Percentiles rank a stretch among this genome's conserved stretches.
These are phyloP conservation scores for Eimeria necatrix DNA, from an alignment of 169 alveolate species.

Conservation along the genomic window DNA sequence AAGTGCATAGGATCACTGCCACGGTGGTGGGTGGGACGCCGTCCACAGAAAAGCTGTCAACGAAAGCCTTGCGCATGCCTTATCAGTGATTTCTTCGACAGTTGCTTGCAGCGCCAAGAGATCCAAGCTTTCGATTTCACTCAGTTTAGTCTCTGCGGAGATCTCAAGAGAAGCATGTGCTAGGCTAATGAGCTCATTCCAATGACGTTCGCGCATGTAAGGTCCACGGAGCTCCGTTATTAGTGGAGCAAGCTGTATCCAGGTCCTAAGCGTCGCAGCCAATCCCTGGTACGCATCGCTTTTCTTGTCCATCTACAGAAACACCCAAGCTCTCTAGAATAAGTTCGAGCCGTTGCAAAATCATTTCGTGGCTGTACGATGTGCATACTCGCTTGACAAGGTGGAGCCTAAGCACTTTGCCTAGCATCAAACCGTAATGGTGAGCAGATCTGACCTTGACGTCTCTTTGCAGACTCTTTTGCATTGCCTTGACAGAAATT, in stretches of 20 bases:
- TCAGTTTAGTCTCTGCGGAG: constrained; percentile 89
- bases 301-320: constrained; percentile 91
- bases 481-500: constrained; percentile 92
- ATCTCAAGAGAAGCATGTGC: constrained; percentile 86
- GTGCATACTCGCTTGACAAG: too few relatives aligned
- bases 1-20: too few relatives aligned
- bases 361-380: too few relatives aligned
- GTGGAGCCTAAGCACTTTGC: too few relatives aligned
- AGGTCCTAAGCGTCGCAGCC: constrained; percentile 84
- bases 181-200: constrained; percentile 93
- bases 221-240: constrained; percentile 95
- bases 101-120: constrained; percentile 93
- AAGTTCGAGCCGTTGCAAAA: too few relatives aligned
- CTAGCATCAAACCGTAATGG: background rate
- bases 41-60: too few relatives aligned
- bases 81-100: constrained; percentile 96
- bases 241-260: constrained; percentile 95
- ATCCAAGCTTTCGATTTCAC: constrained; percentile 93
- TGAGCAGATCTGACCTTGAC: constrained; percentile 19
- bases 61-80: background rate
- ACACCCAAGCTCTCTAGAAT: background rate
- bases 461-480: constrained; percentile 88
- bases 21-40: too few relatives aligned
- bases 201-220: constrained; percentile 96
- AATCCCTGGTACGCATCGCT: constrained; percentile 94